These are phyloP conservation scores for Aspergillus sp. DNA, from an alignment of 2,329 filamentous ascomycete genomes.

Conservation along the genomic window DNA sequence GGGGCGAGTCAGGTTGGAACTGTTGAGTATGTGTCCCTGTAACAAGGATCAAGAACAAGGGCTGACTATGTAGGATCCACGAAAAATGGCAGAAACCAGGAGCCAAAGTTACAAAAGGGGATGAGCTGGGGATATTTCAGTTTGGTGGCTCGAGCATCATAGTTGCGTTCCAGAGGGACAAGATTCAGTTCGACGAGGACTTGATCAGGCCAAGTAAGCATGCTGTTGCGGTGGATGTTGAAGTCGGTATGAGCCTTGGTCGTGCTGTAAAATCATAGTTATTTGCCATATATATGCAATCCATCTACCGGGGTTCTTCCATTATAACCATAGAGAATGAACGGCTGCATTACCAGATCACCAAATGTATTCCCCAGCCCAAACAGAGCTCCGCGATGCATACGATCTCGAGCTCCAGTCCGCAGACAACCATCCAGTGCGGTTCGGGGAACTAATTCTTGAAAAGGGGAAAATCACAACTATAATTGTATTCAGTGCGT, in stretches of 20 bases:
- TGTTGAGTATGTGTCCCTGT: slow-evolving; percentile 34
- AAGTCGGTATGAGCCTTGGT: slow-evolving; percentile 42
- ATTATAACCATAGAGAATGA: background rate
- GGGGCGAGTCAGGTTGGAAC: slow-evolving; percentile 43
- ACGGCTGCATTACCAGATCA: background rate
- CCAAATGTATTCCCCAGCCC: background rate
- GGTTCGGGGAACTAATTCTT: slow-evolving; percentile 25
- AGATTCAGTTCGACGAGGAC: slow-evolving; percentile 43
- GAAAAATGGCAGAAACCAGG: slow-evolving; percentile 33
- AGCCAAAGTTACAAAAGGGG: slow-evolving; percentile 37
- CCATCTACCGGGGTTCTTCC: too few relatives aligned
- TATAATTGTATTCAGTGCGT: slow-evolving; percentile 22
- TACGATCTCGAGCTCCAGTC: slow-evolving; percentile 24
- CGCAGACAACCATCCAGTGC: slow-evolving; percentile 15
- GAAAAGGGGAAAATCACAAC: slow-evolving; percentile 24
- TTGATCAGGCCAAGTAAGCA: slow-evolving; percentile 32
- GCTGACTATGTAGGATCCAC: slow-evolving; percentile 29
- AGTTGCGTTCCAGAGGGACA: slow-evolving; percentile 39
- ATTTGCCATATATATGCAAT: too few relatives aligned
- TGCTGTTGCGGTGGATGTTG: slow-evolving; percentile 38
- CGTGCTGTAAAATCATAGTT: background rate
- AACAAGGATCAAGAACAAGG: background rate
- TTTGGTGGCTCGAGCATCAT: slow-evolving; percentile 45
- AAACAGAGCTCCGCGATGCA: slow-evolving; percentile 13
- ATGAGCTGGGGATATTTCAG: slow-evolving; percentile 44